Evolutionary conservation across 768 basidiomycete species (phyloP), one percentile per base, ranked within the genome.

Genomic region (Thelephora ganbajun): DNA sequence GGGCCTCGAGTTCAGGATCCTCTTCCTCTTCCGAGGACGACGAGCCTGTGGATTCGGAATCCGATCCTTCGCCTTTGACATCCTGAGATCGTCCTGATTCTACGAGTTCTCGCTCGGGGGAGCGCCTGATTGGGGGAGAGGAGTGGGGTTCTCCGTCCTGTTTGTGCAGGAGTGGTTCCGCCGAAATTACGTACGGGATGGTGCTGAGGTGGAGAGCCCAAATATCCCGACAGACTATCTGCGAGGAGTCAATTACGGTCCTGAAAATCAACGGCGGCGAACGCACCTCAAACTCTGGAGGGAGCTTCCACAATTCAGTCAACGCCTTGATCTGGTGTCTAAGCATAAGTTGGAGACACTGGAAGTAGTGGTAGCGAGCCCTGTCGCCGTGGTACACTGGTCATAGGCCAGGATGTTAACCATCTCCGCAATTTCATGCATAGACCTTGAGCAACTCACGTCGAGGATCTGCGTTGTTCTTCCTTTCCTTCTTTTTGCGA

Each of bases 371-470:
- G 58, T 74, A 90, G 35, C 79, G 73, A 12, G 80, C 87, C 49
- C 83, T 73, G 13, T 77, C 71, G 6, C 90, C 91, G 54, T 90
- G 82, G 56, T 90, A 93, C 39, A 89, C 92, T 96, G 56, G 9
- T 12, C 26, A 20, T 5, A 18, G 45, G 49, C 45, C 23, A 22
- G 36, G 37, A 11, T 20, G 20, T 45, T 26, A 19, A 1, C 48
- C 33, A 34, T 26, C 18, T 35, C 12, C 35, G 12, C 6, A 16
- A 42, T n/a, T 35, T 33, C 35, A 20, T 36, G 33, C 22, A 16
- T 33, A 43, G 51, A 33, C 39, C n/a, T 33, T 11, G 11, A 19
- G 55, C 41, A 33, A 72, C 69, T 52, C 48, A 78, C 89, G 61
- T 60, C 78, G 72, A 2, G 76, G 73, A 63, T 91, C 74, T 1